These are phyloP conservation scores for Cytospora piceae DNA, from an alignment of 2,329 filamentous ascomycete species.

Conservation along the genomic window DNA sequence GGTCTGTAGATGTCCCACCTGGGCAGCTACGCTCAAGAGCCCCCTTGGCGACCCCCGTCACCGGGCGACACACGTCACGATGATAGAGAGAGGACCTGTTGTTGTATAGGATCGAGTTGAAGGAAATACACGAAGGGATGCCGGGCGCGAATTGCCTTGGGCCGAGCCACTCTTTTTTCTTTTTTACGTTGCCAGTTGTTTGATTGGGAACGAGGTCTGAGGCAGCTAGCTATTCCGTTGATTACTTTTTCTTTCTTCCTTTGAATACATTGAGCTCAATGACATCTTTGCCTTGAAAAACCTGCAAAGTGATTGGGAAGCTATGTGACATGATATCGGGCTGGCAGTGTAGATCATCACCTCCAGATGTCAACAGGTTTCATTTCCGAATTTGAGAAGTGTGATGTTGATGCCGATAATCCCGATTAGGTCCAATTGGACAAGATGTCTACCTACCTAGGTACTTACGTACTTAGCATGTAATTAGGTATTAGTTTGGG, in stretches of 20 bases:
- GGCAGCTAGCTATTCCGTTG: neutral
- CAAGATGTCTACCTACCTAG: no score
- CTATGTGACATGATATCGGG: neutral
- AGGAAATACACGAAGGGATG: conserved; percentile 2
- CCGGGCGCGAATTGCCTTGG: neutral
- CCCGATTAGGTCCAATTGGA: no score
- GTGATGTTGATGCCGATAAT: no score
- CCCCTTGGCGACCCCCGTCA: neutral
- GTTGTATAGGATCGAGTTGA: neutral
- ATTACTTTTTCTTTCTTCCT: neutral
- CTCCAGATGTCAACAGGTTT: no score
- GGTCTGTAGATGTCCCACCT: conserved; percentile 6
- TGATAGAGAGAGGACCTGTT: conserved; percentile 1
- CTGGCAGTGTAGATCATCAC: neutral
- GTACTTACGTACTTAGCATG: no score
- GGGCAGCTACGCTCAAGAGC: neutral
- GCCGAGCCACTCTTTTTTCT: conserved; percentile 15
- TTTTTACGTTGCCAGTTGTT: conserved; percentile 10
- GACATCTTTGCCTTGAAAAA: neutral
- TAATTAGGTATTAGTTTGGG: no score
- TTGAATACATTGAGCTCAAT: conserved; percentile 23
- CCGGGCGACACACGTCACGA: no score
- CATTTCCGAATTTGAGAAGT: no score
- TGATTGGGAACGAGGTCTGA: neutral
- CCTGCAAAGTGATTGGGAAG: neutral